Percentiles rank a stretch among this genome's conserved stretches.
These are phyloP conservation scores for Rugonectria rugulosa DNA, from an alignment of 2,329 filamentous ascomycete genomes.

Conservation along the genomic window DNA sequence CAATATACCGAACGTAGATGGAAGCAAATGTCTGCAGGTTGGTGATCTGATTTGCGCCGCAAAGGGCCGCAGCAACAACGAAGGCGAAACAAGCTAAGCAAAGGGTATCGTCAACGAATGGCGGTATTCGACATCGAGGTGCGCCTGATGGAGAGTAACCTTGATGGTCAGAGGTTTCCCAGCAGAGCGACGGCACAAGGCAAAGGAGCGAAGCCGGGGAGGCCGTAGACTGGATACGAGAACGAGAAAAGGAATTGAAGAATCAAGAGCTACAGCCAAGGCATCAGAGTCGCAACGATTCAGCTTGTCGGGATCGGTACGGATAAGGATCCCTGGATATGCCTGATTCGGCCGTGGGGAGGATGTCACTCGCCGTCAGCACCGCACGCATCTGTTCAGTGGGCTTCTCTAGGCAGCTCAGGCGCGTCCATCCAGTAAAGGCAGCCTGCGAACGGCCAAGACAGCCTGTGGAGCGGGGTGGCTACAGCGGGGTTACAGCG, in stretches of 20 bases:
- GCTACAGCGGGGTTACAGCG: conserved; percentile 6
- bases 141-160: conserved; percentile 12
- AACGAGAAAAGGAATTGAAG: not conserved
- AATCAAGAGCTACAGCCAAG: conserved; percentile 1
- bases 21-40: conserved; percentile 2
- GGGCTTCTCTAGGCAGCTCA: conserved; percentile 14
- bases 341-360: conserved; percentile 16
- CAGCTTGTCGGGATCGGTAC: not conserved
- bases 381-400: conserved; percentile 8
- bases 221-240: conserved; percentile 3
- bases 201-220: not conserved
- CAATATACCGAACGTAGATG: not conserved
- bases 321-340: conserved; percentile 2
- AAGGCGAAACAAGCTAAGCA: conserved; percentile 14
- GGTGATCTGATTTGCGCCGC: conserved; percentile 31
- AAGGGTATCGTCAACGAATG: conserved; percentile 24
- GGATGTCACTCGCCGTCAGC: conserved; percentile 8
- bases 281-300: conserved; percentile 9
- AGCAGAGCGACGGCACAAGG: conserved; percentile 8
- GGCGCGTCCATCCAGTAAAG: conserved; percentile 4
- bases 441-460: not conserved
- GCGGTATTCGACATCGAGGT: conserved; percentile 22
- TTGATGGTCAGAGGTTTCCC: conserved; percentile 8
- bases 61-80: conserved; percentile 16
- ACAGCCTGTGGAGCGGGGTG: not conserved